Evolutionary conservation across 2,329 filamentous ascomycete species (phyloP), one percentile per base, ranked within the genome.

Genomic region (Sporothrix mexicana): DNA sequence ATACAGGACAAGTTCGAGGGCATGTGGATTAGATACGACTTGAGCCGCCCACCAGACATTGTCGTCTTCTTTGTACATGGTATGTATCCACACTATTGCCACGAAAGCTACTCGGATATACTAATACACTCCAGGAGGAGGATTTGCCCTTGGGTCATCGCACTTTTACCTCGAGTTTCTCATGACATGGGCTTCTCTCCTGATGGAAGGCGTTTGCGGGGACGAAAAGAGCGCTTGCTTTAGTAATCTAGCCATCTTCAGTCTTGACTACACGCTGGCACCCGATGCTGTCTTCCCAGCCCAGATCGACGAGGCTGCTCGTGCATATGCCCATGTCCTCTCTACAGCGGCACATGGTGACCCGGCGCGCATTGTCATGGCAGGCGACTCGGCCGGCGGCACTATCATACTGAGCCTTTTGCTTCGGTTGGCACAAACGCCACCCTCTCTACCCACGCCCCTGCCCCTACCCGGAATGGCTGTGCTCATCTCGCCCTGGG

Each of bases 111-210:
- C 20, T 25, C 20, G 5, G 15, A 17, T 17, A 17, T 55, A 9
- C 53, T 70, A n/a, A 70, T 23, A n/a, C n/a, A 30, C 13, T 1
- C 4, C 4, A 92, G 90, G 92, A 17, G 94, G 94, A 25, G 94
- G 94, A 0, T 96, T 97, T 79, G 88, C 89, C 7, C 93, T 97
- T 90, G 94, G 93, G 2, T 94, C 92, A 13, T 85, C 87, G 20
- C 92, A 92, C 82, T 97, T 97, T 80, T 97, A 97, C 80, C 87
- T 95, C 49, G 94, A 97, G 78, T 96, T 95, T 76, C 85, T 97
- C 2, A 83, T 95, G 71, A 88, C 89, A 9, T 94, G 91, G 91
- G 83, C 93, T 13, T 84, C 86, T 59, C 82, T 94, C 20, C 84
- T 97, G 53, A 85, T 88, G 41, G n/a, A 66, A 9, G 61, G 41